Conservation (phyloP, 2,329 filamentous ascomycete genomes). For the Aureobasidium sp. region DNA sequence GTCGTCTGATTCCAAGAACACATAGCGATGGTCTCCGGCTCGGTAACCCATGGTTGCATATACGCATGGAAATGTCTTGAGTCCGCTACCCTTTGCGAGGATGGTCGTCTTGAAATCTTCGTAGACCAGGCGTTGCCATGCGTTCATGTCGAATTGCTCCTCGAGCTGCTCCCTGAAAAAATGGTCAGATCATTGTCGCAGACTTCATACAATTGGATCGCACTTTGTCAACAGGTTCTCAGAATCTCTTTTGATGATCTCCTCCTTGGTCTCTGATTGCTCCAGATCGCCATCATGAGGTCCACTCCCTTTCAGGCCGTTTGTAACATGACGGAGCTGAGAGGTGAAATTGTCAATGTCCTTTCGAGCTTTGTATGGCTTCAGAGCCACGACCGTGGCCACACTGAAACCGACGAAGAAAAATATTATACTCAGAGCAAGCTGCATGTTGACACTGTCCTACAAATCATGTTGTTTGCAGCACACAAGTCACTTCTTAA, state of each 20-base stretch:
- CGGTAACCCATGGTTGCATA: slow-evolving; percentile 22
- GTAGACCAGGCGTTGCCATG: slow-evolving; percentile 21
- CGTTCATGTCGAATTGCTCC: slow-evolving; percentile 19
- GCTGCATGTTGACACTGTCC: slow-evolving; percentile 17
- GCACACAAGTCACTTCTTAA: neutral
- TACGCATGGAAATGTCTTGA: slow-evolving; percentile 21
- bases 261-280: neutral
- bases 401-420: slow-evolving; percentile 20
- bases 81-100: slow-evolving; percentile 19
- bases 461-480: neutral
- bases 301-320: neutral
- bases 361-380: slow-evolving; percentile 18
- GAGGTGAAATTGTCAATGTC: slow-evolving; percentile 3
- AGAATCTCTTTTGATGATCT: neutral
- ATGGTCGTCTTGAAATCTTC: slow-evolving; percentile 22
- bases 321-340: slow-evolving; percentile 13
- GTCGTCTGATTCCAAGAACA: slow-evolving; percentile 21
- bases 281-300: neutral
- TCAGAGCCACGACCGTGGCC: slow-evolving; percentile 18
- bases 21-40: slow-evolving; percentile 20
- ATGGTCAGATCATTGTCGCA: neutral
- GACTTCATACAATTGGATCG: neutral
- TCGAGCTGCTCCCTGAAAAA: slow-evolving; percentile 18
- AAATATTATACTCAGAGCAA: slow-evolving; percentile 20
- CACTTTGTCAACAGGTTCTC: slow-evolving; percentile 10